These are phyloP conservation scores for Kernera saxatilis DNA, from an alignment of 345 rosid genomes.

Conservation along the genomic window DNA sequence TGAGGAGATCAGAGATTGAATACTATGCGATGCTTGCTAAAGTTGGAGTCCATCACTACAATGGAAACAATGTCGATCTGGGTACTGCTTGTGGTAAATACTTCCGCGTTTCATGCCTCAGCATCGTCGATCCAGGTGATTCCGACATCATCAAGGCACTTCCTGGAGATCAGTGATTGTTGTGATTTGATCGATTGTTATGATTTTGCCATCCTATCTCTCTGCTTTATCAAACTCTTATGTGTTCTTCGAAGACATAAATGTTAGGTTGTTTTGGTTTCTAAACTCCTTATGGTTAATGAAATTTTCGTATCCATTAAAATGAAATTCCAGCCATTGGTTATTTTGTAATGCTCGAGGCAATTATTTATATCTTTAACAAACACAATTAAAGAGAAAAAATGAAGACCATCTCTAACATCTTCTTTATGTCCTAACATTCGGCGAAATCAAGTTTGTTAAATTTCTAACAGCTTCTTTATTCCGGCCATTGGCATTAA, in stretches of 20 bases:
- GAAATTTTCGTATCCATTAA: not conserved
- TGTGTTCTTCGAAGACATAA: constrained; percentile 10
- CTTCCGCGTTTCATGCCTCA: constrained; percentile 72
- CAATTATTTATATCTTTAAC: not conserved
- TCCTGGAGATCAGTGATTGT: constrained; percentile 35
- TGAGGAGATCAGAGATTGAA: constrained; percentile 76
- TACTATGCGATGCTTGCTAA: constrained; percentile 38
- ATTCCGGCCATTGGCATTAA: not conserved
- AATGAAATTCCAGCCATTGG: not conserved
- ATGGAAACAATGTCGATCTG: constrained; percentile 60
- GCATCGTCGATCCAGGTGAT: constrained; percentile 69
- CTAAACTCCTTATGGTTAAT: not conserved
- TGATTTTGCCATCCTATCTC: not conserved
- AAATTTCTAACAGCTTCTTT: too few species aligned
- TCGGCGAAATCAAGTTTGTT: too few species aligned
- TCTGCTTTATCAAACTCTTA: not conserved
- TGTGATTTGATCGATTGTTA: not conserved
- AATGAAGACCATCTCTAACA: too few species aligned
- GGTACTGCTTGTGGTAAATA: constrained; percentile 84
- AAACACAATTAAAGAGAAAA: not conserved
- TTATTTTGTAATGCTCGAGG: not conserved
- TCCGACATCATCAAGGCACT: constrained; percentile 73
- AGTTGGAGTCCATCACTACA: constrained; percentile 34
- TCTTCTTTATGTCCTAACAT: too few species aligned
- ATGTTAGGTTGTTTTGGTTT: not conserved